Base-by-base conservation (phyloP, 1,284 basidiomycete species). In the Cystobasidium pallidum region DNA sequence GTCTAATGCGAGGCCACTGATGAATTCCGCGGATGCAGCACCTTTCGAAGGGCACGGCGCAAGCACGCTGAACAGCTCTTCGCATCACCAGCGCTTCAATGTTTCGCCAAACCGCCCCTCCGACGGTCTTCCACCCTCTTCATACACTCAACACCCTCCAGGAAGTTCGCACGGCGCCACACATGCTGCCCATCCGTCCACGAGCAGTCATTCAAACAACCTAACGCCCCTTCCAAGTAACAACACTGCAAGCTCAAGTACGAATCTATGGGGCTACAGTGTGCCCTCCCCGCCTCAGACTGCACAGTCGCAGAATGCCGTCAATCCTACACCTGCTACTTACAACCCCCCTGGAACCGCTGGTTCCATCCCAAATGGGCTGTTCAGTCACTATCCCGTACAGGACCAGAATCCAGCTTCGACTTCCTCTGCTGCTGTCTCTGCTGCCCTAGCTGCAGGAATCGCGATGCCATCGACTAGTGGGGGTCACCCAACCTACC, bases 181-280 rank as follows among this genome's bases (percentile, higher is more conserved):
- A 39, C 6, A 39, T 39, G 36, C 49, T 24, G 17, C 49, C 49
- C n/a, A 51, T 28, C 21, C 24, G 26, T 47, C 49, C 24, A 51
- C 49, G 24, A 51, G 21, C 26, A 51, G 49, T 51, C 24, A 26
- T 15, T 51, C 24, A 51, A 51, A 51, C 24, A 17, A 4, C 24
- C 24, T 28, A 57, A 36, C 26, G 17, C 11, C 58, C n/a, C 13
- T 24, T 43, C 13, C 58, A 43, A 21, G 28, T 26, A 57, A 6
- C 36, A 45, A 61, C 21, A 41, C n/a, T 30, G 21, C n/a, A n/a
- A 17, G 15, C 21, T 61, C 58, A 13, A 15, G 58, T 61, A 61
- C 58, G 15, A 61, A 61, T 28, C 32, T 66, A 30, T 66, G 64
- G 64, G 64, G 64, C 2, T 66, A 66, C 41, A 36, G 15, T 17